Base-by-base conservation (phyloP, 2,329 filamentous ascomycete species). In the Apiospora rasikravindrae region DNA sequence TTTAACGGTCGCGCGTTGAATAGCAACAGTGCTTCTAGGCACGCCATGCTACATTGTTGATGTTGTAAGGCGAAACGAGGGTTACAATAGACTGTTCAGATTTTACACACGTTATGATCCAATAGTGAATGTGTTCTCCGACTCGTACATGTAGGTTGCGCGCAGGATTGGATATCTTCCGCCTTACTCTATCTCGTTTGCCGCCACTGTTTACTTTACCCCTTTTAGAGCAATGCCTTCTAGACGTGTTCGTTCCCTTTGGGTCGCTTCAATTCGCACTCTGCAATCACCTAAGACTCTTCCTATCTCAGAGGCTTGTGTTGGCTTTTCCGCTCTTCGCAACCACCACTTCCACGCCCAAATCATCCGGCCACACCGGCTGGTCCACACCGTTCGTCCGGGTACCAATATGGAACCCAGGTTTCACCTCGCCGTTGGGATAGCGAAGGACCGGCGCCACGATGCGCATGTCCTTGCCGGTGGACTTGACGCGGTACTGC, bases 341-440 rank as follows among this genome's bases (percentile, higher is more conserved):
- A 11, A 85, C 80, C 45, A 85, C 80, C 47, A 84, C 72, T 71
- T 85, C 82, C 11, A 80, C 79, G 70, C 77, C 80, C 74, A 86
- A 74, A 78, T 87, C 80, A 14, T 81, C 76, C 10, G 87, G 87
- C 86, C 87, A 89, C 51, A 75, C 77, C 5, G 86, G 77, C 74
- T 82, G 73, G 76, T 89, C 87, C 3, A 84, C 79, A 1, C 86
- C 86, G 77, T 89, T 89, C 10, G 81, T 81, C 75, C 87, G 81
- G 4, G 86, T 87, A 1, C 86, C 85, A 24, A 89, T 80, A 72
- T 87, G 84, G 75, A 82, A 88, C 42, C 80, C 79, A 66, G 86
- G 77, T 68, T 84, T 75, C 6, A 87, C 82, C 42, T 78, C 76
- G 8, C 79, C 78, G 29, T 80, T 76, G 13, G 73, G 71, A 68